These are phyloP conservation scores for Fraxinus greggii DNA, from an alignment of 305 asterid genomes.

Conservation along the genomic window DNA sequence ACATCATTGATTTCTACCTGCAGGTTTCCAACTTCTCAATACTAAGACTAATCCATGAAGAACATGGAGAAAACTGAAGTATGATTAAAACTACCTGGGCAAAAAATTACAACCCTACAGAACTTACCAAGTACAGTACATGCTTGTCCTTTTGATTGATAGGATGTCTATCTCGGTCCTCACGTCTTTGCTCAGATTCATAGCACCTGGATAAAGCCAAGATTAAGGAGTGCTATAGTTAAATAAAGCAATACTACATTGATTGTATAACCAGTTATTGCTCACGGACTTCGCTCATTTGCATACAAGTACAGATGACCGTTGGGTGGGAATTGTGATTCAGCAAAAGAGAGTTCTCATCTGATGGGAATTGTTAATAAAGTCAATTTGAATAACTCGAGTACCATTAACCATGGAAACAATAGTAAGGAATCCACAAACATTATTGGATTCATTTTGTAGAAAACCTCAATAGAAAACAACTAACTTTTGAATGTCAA, in stretches of 20 bases:
- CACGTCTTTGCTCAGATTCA: slow-evolving; percentile 75
- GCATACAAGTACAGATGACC: background rate
- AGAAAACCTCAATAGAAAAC: background rate
- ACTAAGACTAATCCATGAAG: slow-evolving; percentile 10
- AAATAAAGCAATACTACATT: background rate
- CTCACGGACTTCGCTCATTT: background rate
- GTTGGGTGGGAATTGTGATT: background rate
- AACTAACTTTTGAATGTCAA: background rate
- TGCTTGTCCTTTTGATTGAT: slow-evolving; percentile 80
- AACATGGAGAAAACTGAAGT: slow-evolving; percentile 4
- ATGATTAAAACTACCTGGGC: background rate
- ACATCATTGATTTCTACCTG: slow-evolving; percentile 73
- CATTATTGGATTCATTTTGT: background rate
- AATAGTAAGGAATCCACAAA: background rate
- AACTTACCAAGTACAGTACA: slow-evolving; percentile 64
- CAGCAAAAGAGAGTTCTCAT: background rate
- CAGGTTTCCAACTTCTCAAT: slow-evolving; percentile 27
- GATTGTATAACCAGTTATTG: background rate
- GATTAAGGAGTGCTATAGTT: background rate
- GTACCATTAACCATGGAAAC: background rate
- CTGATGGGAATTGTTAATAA: background rate
- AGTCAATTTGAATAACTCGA: background rate
- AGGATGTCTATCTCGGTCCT: slow-evolving; percentile 90
- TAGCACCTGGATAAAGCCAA: slow-evolving; percentile 63
- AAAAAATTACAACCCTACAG: background rate